A percentile compares a stretch with the other conserved stretches of the same genome.
Evolutionary conservation across 192 early-diverging fungal species (phyloP).

Genomic region (Linnemannia exigua): DNA sequence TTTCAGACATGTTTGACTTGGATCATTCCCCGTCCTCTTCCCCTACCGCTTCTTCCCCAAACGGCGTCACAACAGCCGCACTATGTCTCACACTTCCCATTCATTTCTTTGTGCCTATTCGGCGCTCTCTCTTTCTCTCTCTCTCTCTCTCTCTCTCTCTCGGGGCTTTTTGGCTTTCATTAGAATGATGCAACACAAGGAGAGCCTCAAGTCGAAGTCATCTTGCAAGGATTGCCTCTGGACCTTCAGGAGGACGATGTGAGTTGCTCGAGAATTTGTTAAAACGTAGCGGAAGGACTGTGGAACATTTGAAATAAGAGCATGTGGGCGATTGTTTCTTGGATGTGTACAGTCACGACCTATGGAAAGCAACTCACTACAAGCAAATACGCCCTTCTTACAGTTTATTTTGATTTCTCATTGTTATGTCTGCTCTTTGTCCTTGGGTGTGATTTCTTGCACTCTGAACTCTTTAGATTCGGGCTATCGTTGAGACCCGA

Average conservation of each 20-base stretch:
- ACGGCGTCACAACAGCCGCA: not conserved
- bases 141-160: too few relatives aligned
- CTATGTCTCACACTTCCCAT: not conserved
- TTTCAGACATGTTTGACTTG: not conserved
- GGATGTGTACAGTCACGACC: not conserved
- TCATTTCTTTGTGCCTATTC: not conserved
- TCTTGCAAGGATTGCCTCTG: conserved; percentile 35
- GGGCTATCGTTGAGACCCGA: conserved; percentile 16
- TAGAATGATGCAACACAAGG: conserved; percentile 9
- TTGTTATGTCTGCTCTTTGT: too few relatives aligned
- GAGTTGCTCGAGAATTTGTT: not conserved
- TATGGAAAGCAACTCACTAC: not conserved
- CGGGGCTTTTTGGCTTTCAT: not conserved
- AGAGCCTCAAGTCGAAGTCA: conserved; percentile 36
- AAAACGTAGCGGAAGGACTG: too few relatives aligned
- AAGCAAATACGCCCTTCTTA: not conserved
- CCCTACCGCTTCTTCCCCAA: not conserved
- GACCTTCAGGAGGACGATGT: conserved; percentile 34
- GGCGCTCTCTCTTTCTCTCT: too few relatives aligned
- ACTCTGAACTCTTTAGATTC: conserved; percentile 15
- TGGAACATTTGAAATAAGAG: not conserved
- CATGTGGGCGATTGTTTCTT: not conserved
- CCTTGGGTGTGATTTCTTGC: not conserved
- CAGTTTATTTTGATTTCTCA: not conserved
- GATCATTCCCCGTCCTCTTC: not conserved